Base-by-base conservation (phyloP, 2,329 filamentous ascomycete genomes). In the Pezicula radicicola region DNA sequence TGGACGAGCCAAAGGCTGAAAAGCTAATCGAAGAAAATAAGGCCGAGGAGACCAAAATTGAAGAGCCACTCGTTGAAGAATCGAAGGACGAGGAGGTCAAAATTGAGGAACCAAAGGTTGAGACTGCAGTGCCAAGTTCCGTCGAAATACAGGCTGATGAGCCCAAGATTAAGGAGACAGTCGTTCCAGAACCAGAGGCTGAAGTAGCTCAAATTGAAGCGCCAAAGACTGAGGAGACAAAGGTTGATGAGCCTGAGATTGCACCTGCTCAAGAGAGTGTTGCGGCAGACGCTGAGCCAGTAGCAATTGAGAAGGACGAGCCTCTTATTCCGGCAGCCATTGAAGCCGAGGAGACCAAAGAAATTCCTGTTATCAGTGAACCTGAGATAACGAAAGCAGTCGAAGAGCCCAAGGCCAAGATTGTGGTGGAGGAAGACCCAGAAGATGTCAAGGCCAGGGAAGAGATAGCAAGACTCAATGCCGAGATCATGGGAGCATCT, bases 401-500 rank as follows among this genome's bases (percentile, higher is more conserved):
- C 37, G 37, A 40, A 16, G 37, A 15, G 37, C 37, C 37, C 37
- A 9, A 25, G 10, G 6, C 9, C 37, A 48, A 53, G 28, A 18
- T 39, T 28, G 40, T 48, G 25, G n/a, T 40, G 7, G 25, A 44
- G 35, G 35, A 61, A 49, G 59, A 61, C 19, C 57, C 59, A 13
- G 59, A 57, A 50, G 63, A 64, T 51, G 51, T 52, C 41, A 57
- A 57, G 25, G 62, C 60, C 4, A 49, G 58, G 16, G 59, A 57
- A 19, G 63, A 65, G 37, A 60, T 64, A 44, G 63, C 59, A 18
- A 52, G 46, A 21, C 42, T 64, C 27, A 63, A 65, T 46, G 62
- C 59, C 12, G 60, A 63, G 37, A 54, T 64, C 6, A 52, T 61
- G 50, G 42, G 42, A 6, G 27, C 19, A 2, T 45, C 42, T n/a